Conservation (phyloP, 192 early-diverging fungal species). For the Paraglomus occultum region DNA sequence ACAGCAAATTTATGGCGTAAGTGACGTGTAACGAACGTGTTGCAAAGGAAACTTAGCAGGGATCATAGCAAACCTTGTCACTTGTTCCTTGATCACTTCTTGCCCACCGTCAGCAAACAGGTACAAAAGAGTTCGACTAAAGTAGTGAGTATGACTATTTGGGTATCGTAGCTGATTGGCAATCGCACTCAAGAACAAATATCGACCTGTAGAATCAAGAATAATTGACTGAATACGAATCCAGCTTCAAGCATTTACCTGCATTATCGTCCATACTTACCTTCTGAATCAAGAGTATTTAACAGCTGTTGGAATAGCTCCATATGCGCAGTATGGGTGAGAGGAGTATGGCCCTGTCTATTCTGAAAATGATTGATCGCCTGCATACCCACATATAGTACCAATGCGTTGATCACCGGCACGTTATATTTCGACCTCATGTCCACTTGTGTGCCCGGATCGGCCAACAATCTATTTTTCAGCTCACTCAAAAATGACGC, state of each 20-base stretch:
- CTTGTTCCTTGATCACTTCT: slow-evolving; percentile 91
- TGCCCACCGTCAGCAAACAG: slow-evolving; percentile 77
- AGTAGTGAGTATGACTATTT: slow-evolving; percentile 96
- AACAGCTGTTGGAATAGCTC: slow-evolving; percentile 83
- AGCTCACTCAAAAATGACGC: slow-evolving; percentile 61
- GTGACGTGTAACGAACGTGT: background rate
- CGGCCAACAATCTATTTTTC: slow-evolving; percentile 46
- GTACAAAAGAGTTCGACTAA: slow-evolving; percentile 82
- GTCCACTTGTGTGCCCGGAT: slow-evolving; percentile 36
- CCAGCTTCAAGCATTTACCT: slow-evolving; percentile 24
- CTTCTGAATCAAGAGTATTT: slow-evolving; percentile 73
- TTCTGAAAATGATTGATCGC: slow-evolving; percentile 59
- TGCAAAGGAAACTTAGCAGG: background rate
- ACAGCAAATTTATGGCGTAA: background rate
- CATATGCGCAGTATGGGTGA: slow-evolving; percentile 68
- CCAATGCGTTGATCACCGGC: slow-evolving; percentile 80
- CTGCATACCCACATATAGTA: slow-evolving; percentile 81
- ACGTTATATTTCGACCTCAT: slow-evolving; percentile 67
- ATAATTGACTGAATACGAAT: background rate
- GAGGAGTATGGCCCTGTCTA: slow-evolving; percentile 38
- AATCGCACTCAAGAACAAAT: slow-evolving; percentile 85
- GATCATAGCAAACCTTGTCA: slow-evolving; percentile 62
- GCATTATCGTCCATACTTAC: slow-evolving; percentile 32
- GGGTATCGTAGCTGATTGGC: slow-evolving; percentile 97
- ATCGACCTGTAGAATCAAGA: slow-evolving; percentile 55